A percentile compares a stretch with the other conserved stretches of the same genome.
phyloP scores from a whole-genome alignment of 129 eudicot species.

The Chrysanthemum seticuspe region DNA sequence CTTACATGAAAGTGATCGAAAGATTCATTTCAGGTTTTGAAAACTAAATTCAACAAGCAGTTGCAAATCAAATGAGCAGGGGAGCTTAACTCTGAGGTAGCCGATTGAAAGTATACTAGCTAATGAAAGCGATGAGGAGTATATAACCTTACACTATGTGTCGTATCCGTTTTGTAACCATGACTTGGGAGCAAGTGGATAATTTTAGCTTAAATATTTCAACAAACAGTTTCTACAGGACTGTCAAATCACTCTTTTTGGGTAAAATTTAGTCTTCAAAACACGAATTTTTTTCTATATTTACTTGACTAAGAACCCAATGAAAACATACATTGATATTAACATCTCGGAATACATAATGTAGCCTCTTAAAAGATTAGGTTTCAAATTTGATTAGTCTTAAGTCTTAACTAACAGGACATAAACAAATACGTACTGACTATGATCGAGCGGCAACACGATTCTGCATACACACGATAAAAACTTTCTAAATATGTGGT shows the following conservation, averaged over 20 bases:
- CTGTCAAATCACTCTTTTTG: neutral
- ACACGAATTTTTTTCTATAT: neutral
- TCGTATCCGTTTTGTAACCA: neutral
- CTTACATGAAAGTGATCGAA: too few species aligned
- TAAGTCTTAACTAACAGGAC: neutral
- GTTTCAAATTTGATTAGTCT: neutral
- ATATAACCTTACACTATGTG: too few species aligned
- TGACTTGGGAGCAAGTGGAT: neutral
- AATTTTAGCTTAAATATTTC: neutral
- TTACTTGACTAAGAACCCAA: neutral
- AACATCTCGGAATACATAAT: conserved; percentile 14
- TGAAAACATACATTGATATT: neutral
- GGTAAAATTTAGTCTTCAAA: neutral
- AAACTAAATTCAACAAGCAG: neutral
- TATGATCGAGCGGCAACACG: conserved; percentile 1
- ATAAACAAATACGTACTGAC: neutral
- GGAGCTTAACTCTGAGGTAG: neutral
- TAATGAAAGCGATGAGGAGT: neutral
- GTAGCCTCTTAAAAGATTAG: neutral
- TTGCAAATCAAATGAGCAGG: neutral
- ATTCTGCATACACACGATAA: neutral
- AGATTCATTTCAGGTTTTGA: neutral
- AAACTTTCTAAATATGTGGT: too few species aligned
- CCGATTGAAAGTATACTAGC: neutral
- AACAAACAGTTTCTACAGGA: neutral